These are phyloP conservation scores for Colletotrichum paranaense DNA, from an alignment of 2,329 filamentous ascomycete genomes.

Conservation along the genomic window DNA sequence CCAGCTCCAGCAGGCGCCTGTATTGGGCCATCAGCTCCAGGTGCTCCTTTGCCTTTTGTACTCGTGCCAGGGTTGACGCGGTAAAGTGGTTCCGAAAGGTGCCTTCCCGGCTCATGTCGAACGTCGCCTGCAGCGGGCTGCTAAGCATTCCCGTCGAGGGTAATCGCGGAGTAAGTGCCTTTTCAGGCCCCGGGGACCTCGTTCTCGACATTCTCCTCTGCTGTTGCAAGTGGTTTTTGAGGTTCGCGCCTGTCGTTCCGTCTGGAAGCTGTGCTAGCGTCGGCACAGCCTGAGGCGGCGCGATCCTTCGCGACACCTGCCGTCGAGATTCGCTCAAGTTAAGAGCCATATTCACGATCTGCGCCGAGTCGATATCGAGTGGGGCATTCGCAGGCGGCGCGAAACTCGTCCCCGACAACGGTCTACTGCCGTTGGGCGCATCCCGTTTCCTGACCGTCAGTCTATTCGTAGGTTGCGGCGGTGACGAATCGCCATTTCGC, in stretches of 20 bases:
- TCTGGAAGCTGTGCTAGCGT: conserved; percentile 64
- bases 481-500: conserved; percentile 20
- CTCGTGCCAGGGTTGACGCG: conserved; percentile 81
- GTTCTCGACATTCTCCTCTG: conserved; percentile 73
- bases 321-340: conserved; percentile 86
- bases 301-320: conserved; percentile 69
- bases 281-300: conserved; percentile 62
- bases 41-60: conserved; percentile 85
- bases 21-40: conserved; percentile 91
- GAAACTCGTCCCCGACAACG: conserved; percentile 33
- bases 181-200: conserved; percentile 67
- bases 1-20: conserved; percentile 78
- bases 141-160: conserved; percentile 52
- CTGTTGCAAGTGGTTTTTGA: conserved; percentile 78
- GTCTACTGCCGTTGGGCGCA: conserved; percentile 38
- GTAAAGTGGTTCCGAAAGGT: conserved; percentile 76
- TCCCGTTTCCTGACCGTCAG: conserved; percentile 33
- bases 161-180: conserved; percentile 52
- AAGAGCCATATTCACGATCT: conserved; percentile 93
- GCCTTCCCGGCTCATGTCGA: conserved; percentile 56
- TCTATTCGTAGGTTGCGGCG: conserved; percentile 13
- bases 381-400: conserved; percentile 39
- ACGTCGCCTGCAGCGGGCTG: conserved; percentile 59
- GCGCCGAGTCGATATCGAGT: conserved; percentile 80
- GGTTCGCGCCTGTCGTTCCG: conserved; percentile 65